Base-by-base conservation (phyloP, 2,329 filamentous ascomycete genomes). In the Botrytis squamosa region DNA sequence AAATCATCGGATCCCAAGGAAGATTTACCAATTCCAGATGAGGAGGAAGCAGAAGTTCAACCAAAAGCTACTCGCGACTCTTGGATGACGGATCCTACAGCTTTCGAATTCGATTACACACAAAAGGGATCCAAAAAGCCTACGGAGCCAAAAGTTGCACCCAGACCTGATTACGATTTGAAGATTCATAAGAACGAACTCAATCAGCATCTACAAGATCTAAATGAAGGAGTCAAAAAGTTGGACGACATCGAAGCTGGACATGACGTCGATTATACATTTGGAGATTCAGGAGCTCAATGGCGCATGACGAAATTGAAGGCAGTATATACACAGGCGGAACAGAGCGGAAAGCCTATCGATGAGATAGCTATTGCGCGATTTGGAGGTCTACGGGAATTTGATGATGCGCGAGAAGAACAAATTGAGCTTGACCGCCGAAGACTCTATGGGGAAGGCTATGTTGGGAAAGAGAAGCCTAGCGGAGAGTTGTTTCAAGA, bases 221-320 rank as follows among this genome's bases (percentile, higher is more conserved):
- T 92, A 16, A 87, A 89, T 52, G 86, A 88, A 20, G 87, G 88
- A 4, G 33, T 38, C 29, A 89, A 87, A 69, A 83, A 82, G 0
- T 76, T 86, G 3, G 87, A 89, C 42, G 85, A 89, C 22, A 81
- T 88, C 16, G 84, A 75, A n/a, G 84, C 86, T 0, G 83, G 89
- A 63, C 85, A 89, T 71, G 88, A 92, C 73, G 89, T 97, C 14
- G 86, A 89, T 74, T 99, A 98, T 81, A 93, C 85, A 0, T 97
- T 99, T 82, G 96, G 97, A 29, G 96, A 99, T 81, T 84, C 89
- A 10, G 95, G 96, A 0, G 95, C 95, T 22, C 89, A 94, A 78
- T 99, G 97, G 96, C 91, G 97, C 68, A 97, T 99, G 95, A 97
- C 92, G 9, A 98, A 95, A 82, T 88, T 99, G 46, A 94, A 92